phyloP scores from a whole-genome alignment of 768 basidiomycete genomes.

The Fomitopsis serialis region DNA sequence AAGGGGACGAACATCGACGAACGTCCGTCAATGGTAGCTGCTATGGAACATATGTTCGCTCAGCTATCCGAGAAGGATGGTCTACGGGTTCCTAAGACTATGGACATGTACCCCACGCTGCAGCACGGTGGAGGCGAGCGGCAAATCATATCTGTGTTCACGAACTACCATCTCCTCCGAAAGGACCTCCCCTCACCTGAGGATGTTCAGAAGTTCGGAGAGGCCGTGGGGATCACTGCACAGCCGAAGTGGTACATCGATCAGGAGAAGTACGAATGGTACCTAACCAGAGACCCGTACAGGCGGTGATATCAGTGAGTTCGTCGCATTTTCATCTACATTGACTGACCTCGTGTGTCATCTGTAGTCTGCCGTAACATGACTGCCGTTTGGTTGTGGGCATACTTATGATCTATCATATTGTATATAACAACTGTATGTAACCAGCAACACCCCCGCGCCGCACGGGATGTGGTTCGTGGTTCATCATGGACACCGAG shows the following conservation, averaged over 20 bases:
- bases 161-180: not conserved
- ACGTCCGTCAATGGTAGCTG: not conserved
- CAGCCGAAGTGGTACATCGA: not conserved
- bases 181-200: not conserved
- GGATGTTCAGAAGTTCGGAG: not conserved
- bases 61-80: not conserved
- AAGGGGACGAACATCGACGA: not conserved
- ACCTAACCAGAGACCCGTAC: too few relatives aligned
- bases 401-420: too few relatives aligned
- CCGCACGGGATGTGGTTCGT: too few relatives aligned
- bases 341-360: too few relatives aligned
- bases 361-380: too few relatives aligned
- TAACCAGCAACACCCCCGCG: too few relatives aligned
- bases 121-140: not conserved
- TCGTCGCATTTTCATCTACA: too few relatives aligned
- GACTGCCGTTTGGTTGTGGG: too few relatives aligned
- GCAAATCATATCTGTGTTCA: not conserved
- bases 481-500: too few relatives aligned
- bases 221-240: not conserved
- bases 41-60: not conserved
- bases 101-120: not conserved
- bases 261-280: not conserved
- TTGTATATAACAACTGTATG: too few relatives aligned
- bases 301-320: too few relatives aligned
- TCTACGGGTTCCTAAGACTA: not conserved